Base-by-base conservation (phyloP, 2,329 filamentous ascomycete genomes). In the Penicillium crustosum region DNA sequence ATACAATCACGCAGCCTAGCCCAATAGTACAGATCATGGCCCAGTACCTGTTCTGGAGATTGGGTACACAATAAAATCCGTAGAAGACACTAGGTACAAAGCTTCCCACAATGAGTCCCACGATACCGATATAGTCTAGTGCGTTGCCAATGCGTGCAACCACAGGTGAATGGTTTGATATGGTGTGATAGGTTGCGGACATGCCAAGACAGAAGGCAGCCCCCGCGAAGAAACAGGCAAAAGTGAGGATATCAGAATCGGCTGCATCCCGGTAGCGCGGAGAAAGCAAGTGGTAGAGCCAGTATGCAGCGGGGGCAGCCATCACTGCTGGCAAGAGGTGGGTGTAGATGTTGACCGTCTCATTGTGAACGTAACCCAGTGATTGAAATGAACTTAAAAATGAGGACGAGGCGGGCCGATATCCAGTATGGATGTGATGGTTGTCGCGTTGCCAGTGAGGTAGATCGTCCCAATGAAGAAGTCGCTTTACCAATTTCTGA, bases 51-150 rank as follows among this genome's bases (percentile, higher is more conserved):
- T 78, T 80, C 77, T 91, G 86, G 67, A 93, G 73, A 8, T 73
- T 68, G 3, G 86, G 84, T 61, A 87, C 78, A 68, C 88, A 91
- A 68, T 85, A 90, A 73, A 96, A 91, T 4, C 89, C 92, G 74
- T 95, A 96, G 74, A 91, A 94, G 58, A 99, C 75, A 49, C 90
- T 89, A 2, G 94, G 93, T 45, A 97, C 85, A 70, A 93, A 96
- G 72, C 89, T 93, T 7, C 94, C 94, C 65, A 93, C 90, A 58
- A 97, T 97, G 65, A 99, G 79, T 49, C 88, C 85, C 31, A 97
- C 90, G 66, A 99, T 99, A 7, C 94, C 94, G 6, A 93, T 85
- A 73, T 99, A 97, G 73, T 99, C 94, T 56, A 97, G 79, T 74
- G 96, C 91, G 73, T 97, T 97, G 12, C 93, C 93, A 80, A 91